Percentiles rank a stretch among this genome's conserved stretches.
phyloP scores from a whole-genome alignment of 305 asterid genomes.

The Ajuga reptans region DNA sequence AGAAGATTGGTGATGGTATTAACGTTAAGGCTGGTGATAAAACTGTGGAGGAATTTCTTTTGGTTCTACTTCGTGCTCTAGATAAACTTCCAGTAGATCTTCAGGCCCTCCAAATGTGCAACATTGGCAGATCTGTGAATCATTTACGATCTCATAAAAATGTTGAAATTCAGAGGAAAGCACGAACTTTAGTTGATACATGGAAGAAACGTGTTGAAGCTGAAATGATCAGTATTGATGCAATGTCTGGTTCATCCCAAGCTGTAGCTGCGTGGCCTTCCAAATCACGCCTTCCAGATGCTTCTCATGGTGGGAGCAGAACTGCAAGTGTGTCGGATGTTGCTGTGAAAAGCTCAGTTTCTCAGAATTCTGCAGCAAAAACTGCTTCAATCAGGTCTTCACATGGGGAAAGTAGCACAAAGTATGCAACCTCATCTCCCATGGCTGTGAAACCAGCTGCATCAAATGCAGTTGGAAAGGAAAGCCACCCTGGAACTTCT shows the following conservation, averaged over 20 bases:
- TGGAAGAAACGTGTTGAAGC: constrained; percentile 95
- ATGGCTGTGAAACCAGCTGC: constrained; percentile 41
- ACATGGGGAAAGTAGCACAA: constrained; percentile 46
- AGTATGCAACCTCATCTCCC: constrained; percentile 55
- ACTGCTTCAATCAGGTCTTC: constrained; percentile 42
- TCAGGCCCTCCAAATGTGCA: constrained; percentile 66
- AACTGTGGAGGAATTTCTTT: constrained; percentile 64
- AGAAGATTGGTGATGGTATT: constrained; percentile 46
- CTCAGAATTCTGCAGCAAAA: constrained; percentile 50
- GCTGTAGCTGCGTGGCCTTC: constrained; percentile 47
- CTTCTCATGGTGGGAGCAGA: constrained; percentile 44
- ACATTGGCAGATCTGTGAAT: constrained; percentile 83
- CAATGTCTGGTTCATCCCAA: constrained; percentile 49
- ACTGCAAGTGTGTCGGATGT: constrained; percentile 47
- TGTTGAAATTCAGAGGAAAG: constrained; percentile 63
- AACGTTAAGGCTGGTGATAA: constrained; percentile 50
- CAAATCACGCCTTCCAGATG: constrained; percentile 56
- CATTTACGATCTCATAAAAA: constrained; percentile 71
- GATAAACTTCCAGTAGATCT: constrained; percentile 80
- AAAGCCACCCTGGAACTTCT: constrained; percentile 38
- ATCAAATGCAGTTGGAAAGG: constrained; percentile 45
- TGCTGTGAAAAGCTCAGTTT: constrained; percentile 43
- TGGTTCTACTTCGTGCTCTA: constrained; percentile 69
- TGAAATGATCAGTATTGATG: constrained; percentile 61
- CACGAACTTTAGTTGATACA: constrained; percentile 68